Evolutionary conservation across 2,329 filamentous ascomycete species (phyloP).

Genomic region (Pezicula radicicola): DNA sequence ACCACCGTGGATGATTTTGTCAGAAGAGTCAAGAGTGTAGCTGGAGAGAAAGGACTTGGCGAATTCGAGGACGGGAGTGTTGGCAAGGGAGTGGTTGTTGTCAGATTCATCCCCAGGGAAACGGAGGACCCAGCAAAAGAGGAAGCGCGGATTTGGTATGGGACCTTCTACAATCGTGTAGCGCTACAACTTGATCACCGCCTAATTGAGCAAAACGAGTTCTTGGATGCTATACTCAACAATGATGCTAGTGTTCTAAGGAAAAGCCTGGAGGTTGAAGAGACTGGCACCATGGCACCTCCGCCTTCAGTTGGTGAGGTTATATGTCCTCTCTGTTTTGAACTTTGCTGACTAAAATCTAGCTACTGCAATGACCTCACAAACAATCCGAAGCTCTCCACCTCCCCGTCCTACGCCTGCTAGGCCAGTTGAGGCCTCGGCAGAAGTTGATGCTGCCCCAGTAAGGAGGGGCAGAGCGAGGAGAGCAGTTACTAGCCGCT

Average conservation of each 20-base stretch:
- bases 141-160: conserved; percentile 60
- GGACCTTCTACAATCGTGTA: conserved; percentile 64
- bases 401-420: not conserved
- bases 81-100: conserved; percentile 72
- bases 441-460: conserved; percentile 15
- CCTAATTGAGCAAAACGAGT: conserved; percentile 84
- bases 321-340: not conserved
- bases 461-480: conserved; percentile 31
- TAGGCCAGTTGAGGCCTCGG: conserved; percentile 13
- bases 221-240: conserved; percentile 84
- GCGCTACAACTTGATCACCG: conserved; percentile 74
- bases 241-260: conserved; percentile 73
- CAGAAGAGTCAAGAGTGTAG: conserved; percentile 69
- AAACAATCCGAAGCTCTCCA: conserved; percentile 11
- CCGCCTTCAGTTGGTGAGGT: conserved; percentile 24
- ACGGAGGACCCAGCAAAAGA: conserved; percentile 42
- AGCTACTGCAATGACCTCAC: conserved; percentile 10
- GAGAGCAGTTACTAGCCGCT: conserved; percentile 50
- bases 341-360: not conserved
- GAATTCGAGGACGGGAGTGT: conserved; percentile 61
- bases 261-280: conserved; percentile 58
- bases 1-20: conserved; percentile 76
- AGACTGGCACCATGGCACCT: conserved; percentile 22
- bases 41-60: conserved; percentile 69
- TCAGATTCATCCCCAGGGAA: conserved; percentile 55